Evolutionary conservation across 768 basidiomycete genomes (phyloP), one percentile per base, ranked within the genome.

Genomic region (Boletus sp.): DNA sequence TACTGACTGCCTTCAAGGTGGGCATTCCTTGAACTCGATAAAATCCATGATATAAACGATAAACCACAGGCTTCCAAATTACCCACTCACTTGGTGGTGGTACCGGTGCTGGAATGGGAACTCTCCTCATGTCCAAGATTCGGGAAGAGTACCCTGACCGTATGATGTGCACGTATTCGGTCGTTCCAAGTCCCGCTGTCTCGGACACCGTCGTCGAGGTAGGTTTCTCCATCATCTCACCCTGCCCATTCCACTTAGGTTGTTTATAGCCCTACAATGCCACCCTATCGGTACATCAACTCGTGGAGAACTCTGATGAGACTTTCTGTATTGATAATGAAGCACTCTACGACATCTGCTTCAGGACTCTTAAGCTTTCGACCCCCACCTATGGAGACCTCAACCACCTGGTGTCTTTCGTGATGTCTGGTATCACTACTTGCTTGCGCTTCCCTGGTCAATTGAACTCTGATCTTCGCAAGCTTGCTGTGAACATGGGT

Each of bases 291-390:
- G 94, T 98, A 11, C 96, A 98, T 74, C 97, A 98, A 77, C 86
- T 98, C 42, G 97, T 98, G 51, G 97, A 98, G 78, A 98, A 98
- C 83, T 98, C 96, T 36, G 96, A 98, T 70, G 94, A 97, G 78
- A 98, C 97, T 17, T 98, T 98, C 91, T 98, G 96, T 76, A 98
- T 99, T 73, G 96, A 98, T 73, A 98, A 98, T 74, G 96, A 98
- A 76, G 97, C 96, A 30, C 87, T 99, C 54, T 97, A 98, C 77
- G 97, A 98, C 71, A 99, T 99, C 70, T 98, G 95, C 78, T 94
- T 97, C 86, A 85, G 93, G 71, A 98, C 97, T 32, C 83, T 99
- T 71, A 98, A 99, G 80, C 87, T 98, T 62, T 84, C 87, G 46
- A 91, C 92, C 47, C 97, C 97, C 35, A 94, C 94, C 2, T 97